Evolutionary conservation across 257 asterid genomes (phyloP), one percentile per base, ranked within the genome.

Genomic region (Solanum dulcamara): DNA sequence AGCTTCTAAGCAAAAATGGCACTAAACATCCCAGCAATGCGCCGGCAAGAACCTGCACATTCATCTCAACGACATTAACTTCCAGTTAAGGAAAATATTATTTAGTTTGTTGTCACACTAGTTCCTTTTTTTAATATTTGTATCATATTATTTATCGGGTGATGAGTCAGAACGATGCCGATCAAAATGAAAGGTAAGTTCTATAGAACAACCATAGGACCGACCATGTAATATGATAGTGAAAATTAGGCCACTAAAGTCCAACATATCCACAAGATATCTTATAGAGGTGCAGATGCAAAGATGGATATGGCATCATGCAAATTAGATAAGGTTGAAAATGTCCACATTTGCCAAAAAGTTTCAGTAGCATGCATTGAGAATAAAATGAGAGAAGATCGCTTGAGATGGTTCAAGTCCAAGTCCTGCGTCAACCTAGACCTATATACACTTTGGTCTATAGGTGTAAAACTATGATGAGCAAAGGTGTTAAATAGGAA

Each of bases 11-110:
- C n/a, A 83, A 50, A 66, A 17, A 83, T 66, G 85, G 80, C 57
- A 83, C 85, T 30, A 46, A 4, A 83, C 81, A 83, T 46, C 85
- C 85, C 37, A 83, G 80, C 62, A 83, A 22, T 42, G 85, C 85
- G 46, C 85, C 85, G 5, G 81, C 85, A 64, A 83, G 26, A 55
- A 85, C 77, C 83, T 75, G 84, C 40, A 79, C 40, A 79, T 77
- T 77, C 62, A 77, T 46, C 62, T 46, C 83, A 77, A 77, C 46
- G 42, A 5, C 62, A 46, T 26, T 28, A 77, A 26, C 81, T 24
- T 44, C 24, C 38, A 44, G 40, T 15, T 17, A 33, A 32, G 81
- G 37, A 75, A 44, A 75, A 44, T 10, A 26, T 28, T 46, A 4
- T 46, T 75, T 46, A 46, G 26, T 40, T 77, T 15, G 40, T 77